A percentile compares a stretch with the other conserved stretches of the same genome.
phyloP scores from a whole-genome alignment of 208 protist species.

The Zelonia costaricensis region DNA sequence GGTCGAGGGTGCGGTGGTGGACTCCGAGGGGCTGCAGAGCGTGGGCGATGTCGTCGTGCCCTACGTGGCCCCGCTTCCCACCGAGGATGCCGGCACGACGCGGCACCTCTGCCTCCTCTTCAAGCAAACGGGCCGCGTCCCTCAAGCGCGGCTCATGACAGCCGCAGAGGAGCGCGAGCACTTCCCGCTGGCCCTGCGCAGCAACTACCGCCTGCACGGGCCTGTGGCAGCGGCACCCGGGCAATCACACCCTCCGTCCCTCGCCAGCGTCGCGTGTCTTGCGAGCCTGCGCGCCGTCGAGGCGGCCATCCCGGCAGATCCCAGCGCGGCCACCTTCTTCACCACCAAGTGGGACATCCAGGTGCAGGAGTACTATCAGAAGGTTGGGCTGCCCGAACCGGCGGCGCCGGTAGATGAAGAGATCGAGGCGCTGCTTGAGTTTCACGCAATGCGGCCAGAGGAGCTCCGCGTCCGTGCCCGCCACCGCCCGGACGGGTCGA shows the following conservation, averaged over 20 bases:
- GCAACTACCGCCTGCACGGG: constrained; percentile 76
- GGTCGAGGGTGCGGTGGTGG: constrained; percentile 14
- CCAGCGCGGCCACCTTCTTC: constrained; percentile 83
- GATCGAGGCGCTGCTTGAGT: constrained; percentile 79
- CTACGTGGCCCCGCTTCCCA: constrained; percentile 86
- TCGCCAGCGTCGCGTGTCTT: constrained; percentile 17
- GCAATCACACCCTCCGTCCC: background rate
- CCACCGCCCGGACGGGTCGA: constrained; percentile 83
- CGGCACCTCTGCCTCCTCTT: constrained; percentile 87
- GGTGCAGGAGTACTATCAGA: constrained; percentile 92
- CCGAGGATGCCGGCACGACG: constrained; percentile 88
- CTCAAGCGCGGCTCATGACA: constrained; percentile 29
- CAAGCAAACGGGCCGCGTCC: constrained; percentile 48
- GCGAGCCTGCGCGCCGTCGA: constrained; percentile 60
- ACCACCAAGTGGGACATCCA: constrained; percentile 93
- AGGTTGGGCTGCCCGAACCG: constrained; percentile 67
- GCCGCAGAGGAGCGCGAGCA: constrained; percentile 37
- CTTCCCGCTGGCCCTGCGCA: constrained; percentile 53
- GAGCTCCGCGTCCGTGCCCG: constrained; percentile 82
- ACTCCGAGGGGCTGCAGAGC: constrained; percentile 20
- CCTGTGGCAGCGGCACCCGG: background rate
- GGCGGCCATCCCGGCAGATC: constrained; percentile 42
- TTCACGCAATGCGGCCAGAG: constrained; percentile 58
- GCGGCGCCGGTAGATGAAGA: constrained; percentile 75
- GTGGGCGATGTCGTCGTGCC: constrained; percentile 74